phyloP scores from a whole-genome alignment of 2,329 filamentous ascomycete genomes.

The Calonectria pseudoreteaudii region DNA sequence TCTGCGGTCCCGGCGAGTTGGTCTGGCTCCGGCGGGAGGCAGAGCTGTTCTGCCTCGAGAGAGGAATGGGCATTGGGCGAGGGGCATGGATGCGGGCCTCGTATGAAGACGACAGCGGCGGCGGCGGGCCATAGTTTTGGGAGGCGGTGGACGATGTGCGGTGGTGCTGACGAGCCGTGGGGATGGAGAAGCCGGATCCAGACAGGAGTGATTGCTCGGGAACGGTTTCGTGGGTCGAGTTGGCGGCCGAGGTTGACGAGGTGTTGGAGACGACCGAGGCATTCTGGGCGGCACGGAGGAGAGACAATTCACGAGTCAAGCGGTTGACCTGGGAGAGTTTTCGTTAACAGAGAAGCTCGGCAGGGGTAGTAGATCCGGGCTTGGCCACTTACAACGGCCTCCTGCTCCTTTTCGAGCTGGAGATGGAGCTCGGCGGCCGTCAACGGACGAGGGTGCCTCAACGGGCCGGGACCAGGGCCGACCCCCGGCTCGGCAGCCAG shows the following conservation, averaged over 20 bases:
- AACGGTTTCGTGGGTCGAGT: conserved; percentile 61
- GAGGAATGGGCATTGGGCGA: conserved; percentile 57
- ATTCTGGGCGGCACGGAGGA: conserved; percentile 80
- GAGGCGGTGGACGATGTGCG: conserved; percentile 71
- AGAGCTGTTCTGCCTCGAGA: conserved; percentile 67
- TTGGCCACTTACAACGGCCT: conserved; percentile 77
- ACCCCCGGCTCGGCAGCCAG: conserved; percentile 56
- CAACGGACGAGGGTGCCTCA: conserved; percentile 87
- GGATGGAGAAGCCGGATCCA: conserved; percentile 69
- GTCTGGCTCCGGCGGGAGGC: conserved; percentile 65
- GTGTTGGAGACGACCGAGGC: conserved; percentile 74
- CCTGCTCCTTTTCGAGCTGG: conserved; percentile 94
- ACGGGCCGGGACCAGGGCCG: conserved; percentile 73
- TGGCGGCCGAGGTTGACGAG: conserved; percentile 70
- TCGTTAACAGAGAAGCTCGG: not conserved
- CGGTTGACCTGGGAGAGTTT: conserved; percentile 79
- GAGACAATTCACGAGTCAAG: conserved; percentile 86
- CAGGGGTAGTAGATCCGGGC: not conserved
- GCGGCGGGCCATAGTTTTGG: conserved; percentile 56
- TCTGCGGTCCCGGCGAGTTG: conserved; percentile 58
- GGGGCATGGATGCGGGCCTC: conserved; percentile 57
- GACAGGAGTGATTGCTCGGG: conserved; percentile 66
- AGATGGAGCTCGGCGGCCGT: conserved; percentile 90
- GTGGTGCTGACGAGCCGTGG: conserved; percentile 65
- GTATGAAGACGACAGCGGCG: conserved; percentile 50